These are phyloP conservation scores for Tylopilus felleus DNA, from an alignment of 768 basidiomycete genomes.

Conservation along the genomic window DNA sequence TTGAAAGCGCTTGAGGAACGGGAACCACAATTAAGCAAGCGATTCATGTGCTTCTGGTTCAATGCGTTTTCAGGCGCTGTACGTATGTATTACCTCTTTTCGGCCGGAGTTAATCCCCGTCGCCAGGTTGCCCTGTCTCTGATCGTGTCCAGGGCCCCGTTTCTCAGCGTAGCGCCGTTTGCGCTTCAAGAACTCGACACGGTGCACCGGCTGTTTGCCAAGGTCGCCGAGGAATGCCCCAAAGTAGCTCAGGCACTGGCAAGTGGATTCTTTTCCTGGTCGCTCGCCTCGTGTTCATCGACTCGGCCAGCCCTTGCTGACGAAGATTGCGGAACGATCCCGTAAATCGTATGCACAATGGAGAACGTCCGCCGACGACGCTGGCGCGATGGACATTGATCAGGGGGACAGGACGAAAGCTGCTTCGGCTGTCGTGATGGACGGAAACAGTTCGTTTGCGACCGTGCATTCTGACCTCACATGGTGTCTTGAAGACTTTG, in stretches of 20 bases:
- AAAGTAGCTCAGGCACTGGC: conserved; percentile 60
- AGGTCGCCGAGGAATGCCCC: conserved; percentile 56
- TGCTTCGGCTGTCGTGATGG: not conserved
- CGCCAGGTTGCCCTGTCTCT: conserved; percentile 60
- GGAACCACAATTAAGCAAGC: conserved; percentile 57
- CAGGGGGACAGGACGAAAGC: conserved; percentile 2
- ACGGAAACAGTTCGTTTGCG: conserved; percentile 16
- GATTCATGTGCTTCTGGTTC: conserved; percentile 73
- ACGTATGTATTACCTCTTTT: conserved; percentile 26
- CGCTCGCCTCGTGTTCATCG: conserved; percentile 7
- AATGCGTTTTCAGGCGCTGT: conserved; percentile 72
- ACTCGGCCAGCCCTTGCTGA: conserved; percentile 47
- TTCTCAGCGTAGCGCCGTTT: conserved; percentile 51
- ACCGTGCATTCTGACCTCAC: conserved; percentile 24
- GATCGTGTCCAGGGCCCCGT: conserved; percentile 60
- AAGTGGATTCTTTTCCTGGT: conserved; percentile 19
- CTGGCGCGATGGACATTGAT: conserved; percentile 28
- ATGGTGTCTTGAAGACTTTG: conserved; percentile 25
- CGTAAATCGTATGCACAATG: conserved; percentile 43
- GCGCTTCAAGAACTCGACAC: conserved; percentile 61
- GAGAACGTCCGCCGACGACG: conserved; percentile 24
- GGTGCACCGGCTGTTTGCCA: conserved; percentile 53
- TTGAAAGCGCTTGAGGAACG: conserved; percentile 54
- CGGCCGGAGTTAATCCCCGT: conserved; percentile 1
- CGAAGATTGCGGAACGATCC: conserved; percentile 52